Base-by-base conservation (phyloP, 805 yeast genomes). In the Diddensiella transvaalensis region DNA sequence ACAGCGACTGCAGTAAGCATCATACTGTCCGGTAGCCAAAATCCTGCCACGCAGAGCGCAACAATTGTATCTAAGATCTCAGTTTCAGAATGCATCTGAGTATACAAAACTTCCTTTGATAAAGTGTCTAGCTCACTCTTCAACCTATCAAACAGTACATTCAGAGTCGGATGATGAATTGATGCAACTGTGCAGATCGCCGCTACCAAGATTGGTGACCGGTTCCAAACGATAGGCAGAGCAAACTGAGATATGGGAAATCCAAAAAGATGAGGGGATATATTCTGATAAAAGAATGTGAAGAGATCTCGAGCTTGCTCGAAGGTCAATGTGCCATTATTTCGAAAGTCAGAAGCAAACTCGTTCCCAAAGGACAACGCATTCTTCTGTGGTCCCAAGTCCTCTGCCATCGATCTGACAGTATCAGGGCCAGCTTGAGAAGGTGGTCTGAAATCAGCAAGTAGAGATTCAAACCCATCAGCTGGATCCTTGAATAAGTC, bases 1-100 rank as follows among this genome's bases (percentile, higher is more conserved):
- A 82, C 59, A 0, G 87, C 87, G 41, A 82, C 59, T 0, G 86
- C 84, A 1, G 85, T 79, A 56, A 81, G 80, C 76, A 80, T 73
- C 57, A 79, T 85, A 15, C 78, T 74, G 52, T 82, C 75, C 18
- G 82, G 76, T 41, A 82, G 71, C 87, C 87, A 83, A 57, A 82
- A 79, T 41, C 85, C 82, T 53, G 85, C 81, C 22, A 82, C 73
- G 37, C 82, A 75, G 33, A 83, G 67, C 0, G 84, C 85, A 18
- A 82, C 67, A n/a, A 82, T 77, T 0, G 82, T 77, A 59, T 80
- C 76, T 78, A 78, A 78, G 1, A 78, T 78, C 44, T 79, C 81
- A 1, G 61, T 51, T 51, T 76, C 80, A 24, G 50, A 37, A 5
- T 33, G 32, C 24, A 52, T 41, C 19, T 30, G 33, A 59, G 70